Evolutionary conservation across 2,329 filamentous ascomycete species (phyloP).

Genomic region (Falciphora oryzae): DNA sequence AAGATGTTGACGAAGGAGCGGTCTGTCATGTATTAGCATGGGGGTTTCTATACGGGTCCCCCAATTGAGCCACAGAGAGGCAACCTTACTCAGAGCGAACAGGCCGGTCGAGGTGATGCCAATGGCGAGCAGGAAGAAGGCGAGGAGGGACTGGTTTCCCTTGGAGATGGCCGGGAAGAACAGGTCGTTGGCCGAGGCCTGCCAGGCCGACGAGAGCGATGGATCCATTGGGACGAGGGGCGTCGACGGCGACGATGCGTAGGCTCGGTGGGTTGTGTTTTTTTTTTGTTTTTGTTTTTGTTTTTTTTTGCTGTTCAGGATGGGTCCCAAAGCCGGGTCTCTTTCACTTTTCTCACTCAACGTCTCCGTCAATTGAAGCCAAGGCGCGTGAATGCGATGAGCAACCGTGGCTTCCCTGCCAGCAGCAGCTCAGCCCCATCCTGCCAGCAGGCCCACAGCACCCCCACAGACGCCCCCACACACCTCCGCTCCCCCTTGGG

Average conservation of each 20-base stretch:
- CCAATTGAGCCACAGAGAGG: not conserved
- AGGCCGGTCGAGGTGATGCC: constrained; percentile 69
- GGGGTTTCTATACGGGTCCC: not conserved
- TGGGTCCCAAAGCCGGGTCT: not conserved
- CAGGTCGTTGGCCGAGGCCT: constrained; percentile 81
- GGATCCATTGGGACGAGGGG: constrained; percentile 53
- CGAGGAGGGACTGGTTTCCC: constrained; percentile 75
- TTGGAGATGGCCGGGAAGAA: constrained; percentile 79
- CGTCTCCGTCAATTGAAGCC: not conserved
- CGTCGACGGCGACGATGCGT: constrained; percentile 26
- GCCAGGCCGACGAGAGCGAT: constrained; percentile 85
- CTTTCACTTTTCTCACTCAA: not conserved
- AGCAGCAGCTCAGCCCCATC: not conserved
- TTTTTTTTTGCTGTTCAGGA: not conserved
- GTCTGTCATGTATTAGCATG: constrained; percentile 48
- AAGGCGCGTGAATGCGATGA: not conserved
- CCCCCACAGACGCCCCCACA: not conserved
- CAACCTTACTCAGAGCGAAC: constrained; percentile 82
- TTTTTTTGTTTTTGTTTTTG: no score
- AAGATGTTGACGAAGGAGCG: constrained; percentile 73
- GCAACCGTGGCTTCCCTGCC: not conserved
- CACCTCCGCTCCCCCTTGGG: no score
- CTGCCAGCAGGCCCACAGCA: not conserved
- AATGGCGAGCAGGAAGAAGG: constrained; percentile 66
- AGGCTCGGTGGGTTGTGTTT: not conserved